Evolutionary conservation across 306 rosid genomes (phyloP).

Genomic region (Trifolium subterraneum): DNA sequence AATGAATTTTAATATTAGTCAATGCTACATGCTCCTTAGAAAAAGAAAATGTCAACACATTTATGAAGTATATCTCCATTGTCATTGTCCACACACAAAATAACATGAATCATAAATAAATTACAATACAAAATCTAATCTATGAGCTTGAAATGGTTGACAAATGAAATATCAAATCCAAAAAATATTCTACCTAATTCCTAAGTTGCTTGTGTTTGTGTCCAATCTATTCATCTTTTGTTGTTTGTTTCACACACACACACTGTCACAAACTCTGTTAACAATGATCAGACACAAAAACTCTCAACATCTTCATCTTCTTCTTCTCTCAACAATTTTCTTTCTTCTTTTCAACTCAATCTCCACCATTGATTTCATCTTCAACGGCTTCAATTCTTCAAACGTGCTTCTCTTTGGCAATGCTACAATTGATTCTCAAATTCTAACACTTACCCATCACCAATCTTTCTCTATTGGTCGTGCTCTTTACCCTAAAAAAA

Average conservation of each 20-base stretch:
- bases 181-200: neutral
- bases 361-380: constrained; percentile 63
- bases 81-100: neutral
- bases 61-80: neutral
- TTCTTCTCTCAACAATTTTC: constrained; percentile 34
- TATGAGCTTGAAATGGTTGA: neutral
- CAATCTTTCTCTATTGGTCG: constrained; percentile 72
- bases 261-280: neutral
- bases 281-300: constrained; percentile 47
- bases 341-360: constrained; percentile 36
- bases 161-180: constrained; percentile 3
- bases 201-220: neutral
- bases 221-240: constrained; percentile 17
- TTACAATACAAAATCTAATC: neutral
- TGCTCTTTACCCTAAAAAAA: constrained; percentile 56
- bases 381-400: constrained; percentile 77
- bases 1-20: no score
- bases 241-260: no score
- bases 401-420: constrained; percentile 62
- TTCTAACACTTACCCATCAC: constrained; percentile 68
- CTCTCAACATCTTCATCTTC: constrained; percentile 29
- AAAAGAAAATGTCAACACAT: neutral
- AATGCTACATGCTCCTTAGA: no score
- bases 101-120: neutral
- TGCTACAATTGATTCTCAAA: constrained; percentile 60